Conservation (phyloP, 1,284 basidiomycete species). For the Coniophora puteana region DNA sequence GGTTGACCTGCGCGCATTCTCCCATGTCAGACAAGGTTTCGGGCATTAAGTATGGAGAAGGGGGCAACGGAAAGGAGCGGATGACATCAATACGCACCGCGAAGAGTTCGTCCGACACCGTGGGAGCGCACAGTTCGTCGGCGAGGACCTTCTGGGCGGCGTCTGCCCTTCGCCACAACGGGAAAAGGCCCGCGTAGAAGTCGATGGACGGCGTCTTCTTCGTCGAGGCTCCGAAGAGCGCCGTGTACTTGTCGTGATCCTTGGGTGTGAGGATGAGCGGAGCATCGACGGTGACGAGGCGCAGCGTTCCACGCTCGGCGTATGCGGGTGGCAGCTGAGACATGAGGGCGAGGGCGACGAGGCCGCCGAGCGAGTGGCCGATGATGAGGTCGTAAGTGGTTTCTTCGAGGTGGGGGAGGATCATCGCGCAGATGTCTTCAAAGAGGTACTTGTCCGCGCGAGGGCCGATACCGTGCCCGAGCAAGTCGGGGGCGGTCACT, state of each 20-base stretch:
- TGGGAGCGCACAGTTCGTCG: conserved; percentile 1
- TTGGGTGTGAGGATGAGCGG: not conserved
- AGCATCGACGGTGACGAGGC: conserved; percentile 11
- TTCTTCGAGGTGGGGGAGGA: too few species aligned
- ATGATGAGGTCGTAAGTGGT: conserved; percentile 13
- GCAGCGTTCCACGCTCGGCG: not conserved
- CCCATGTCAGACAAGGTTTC: too few species aligned
- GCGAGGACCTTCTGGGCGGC: conserved; percentile 4
- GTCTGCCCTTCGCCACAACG: conserved; percentile 3
- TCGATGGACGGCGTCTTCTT: not conserved
- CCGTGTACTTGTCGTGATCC: conserved; percentile 1
- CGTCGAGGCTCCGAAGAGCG: not conserved
- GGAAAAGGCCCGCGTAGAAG: not conserved
- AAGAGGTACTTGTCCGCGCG: too few species aligned
- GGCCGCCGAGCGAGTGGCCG: conserved; percentile 5
- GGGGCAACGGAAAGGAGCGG: too few species aligned
- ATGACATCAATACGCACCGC: conserved; percentile 3
- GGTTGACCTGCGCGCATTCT: not conserved
- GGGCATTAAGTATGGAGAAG: too few species aligned
- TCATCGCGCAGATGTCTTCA: too few species aligned
- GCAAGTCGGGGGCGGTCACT: conserved; percentile 6
- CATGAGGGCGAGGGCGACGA: conserved; percentile 3
- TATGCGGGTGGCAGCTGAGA: not conserved
- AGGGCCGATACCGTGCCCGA: conserved; percentile 9
- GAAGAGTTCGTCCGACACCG: not conserved